Evolutionary conservation across 1,139 yeast genomes (phyloP), one percentile per base, ranked within the genome.

Genomic region (Taphrina communis): DNA sequence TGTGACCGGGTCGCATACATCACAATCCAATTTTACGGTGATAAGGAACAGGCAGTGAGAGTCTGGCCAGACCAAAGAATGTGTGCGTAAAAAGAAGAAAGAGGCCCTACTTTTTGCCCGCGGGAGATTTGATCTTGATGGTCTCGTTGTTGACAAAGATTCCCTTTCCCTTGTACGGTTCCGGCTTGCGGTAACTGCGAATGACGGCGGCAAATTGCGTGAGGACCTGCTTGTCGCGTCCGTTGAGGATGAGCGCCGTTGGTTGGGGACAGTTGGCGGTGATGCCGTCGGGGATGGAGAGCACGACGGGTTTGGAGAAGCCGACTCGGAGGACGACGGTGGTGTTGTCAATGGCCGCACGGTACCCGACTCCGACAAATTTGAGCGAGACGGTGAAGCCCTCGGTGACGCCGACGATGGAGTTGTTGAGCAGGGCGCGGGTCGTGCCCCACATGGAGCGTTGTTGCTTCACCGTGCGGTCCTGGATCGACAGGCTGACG

Each of bases 131-230:
- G 67, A 63, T 83, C 78, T 86, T 88, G 78, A 94, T 88, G 67
- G 96, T 92, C 80, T 94, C 98, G 76, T 87, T 89, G 78, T 93
- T 90, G 68, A 95, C 89, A 77, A 89, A 95, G 69, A 95, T 89
- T 76, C 99, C 99, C 74, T 95, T 95, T 77, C 99, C 99, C 80
- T 95, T 95, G 79, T 95, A 95, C 52, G 98, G 97, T 80, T 95
- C 99, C 52, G 99, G 99, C 72, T 96, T 96, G 78, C 91, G 90
- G 82, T 86, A 86, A 75, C 86, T 86, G 78, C 99, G 87, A 73
- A 95, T 84, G 70, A 86, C 85, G 25, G 97, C 97, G 21, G 99
- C 99, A 78, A 91, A 90, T 71, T 88, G 83, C 76, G 87, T 89
- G 53, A 95, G 94, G 76, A 88, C 88, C 78, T 93, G 97, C 79